phyloP scores from a whole-genome alignment of 352 stramenopile genomes.

The Pythium catenulatum region DNA sequence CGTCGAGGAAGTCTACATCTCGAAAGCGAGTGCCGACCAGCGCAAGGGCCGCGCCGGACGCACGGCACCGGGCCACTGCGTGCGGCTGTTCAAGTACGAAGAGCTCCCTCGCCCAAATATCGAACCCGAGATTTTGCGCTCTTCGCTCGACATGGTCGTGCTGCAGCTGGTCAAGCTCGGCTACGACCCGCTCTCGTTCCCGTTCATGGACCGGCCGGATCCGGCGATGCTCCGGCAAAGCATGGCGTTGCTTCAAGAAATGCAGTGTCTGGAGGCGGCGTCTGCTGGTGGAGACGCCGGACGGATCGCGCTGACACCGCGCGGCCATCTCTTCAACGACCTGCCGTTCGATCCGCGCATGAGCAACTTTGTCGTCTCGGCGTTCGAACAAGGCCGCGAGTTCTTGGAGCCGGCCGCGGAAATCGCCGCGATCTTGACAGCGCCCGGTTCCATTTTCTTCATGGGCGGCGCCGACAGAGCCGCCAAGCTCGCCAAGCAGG shows the following conservation, averaged over 20 bases:
- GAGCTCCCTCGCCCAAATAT: too few species aligned
- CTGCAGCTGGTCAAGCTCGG: constrained; percentile 11
- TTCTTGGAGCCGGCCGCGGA: background rate
- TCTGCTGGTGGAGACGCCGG: too few species aligned
- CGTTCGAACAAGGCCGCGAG: background rate
- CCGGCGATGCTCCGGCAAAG: background rate
- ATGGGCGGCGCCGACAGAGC: background rate
- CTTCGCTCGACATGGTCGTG: constrained; percentile 16
- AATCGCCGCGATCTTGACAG: constrained; percentile 4
- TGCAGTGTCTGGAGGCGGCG: too few species aligned
- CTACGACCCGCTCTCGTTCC: background rate
- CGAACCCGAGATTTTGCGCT: constrained; percentile 22
- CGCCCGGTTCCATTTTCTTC: constrained; percentile 15
- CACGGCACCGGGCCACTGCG: constrained; percentile 94
- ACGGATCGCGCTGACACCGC: background rate
- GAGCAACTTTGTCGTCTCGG: constrained; percentile 7
- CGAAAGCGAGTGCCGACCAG: constrained; percentile 95
- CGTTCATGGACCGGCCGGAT: background rate
- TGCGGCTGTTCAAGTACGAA: constrained; percentile 95
- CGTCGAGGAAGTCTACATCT: constrained; percentile 93
- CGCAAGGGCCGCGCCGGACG: constrained; percentile 95
- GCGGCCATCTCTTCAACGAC: constrained; percentile 3
- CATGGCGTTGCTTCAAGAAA: background rate
- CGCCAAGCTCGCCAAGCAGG: background rate
- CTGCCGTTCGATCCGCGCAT: constrained; percentile 12